A percentile compares a stretch with the other conserved stretches of the same genome.
Conservation (phyloP, 352 stramenopile species). For the Globisporangium apiculatum region DNA sequence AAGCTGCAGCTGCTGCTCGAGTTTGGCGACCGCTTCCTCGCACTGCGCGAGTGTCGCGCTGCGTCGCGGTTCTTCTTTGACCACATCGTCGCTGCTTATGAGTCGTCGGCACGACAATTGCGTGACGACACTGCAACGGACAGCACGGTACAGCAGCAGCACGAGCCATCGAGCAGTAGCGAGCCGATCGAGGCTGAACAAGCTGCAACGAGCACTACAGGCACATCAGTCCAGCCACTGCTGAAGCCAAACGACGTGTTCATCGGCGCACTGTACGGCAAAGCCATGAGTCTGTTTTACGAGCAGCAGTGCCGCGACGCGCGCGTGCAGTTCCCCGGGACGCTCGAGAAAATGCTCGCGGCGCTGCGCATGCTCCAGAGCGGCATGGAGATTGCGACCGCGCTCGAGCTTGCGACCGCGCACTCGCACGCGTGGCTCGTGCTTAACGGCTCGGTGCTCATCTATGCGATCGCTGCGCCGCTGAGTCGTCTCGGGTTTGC, state of each 20-base stretch:
- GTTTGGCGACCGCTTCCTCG: conserved; percentile 46
- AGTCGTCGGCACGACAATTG: too few species aligned
- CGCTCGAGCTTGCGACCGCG: conserved; percentile 21
- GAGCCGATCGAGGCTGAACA: background rate
- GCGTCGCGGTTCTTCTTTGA: conserved; percentile 48
- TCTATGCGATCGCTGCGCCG: conserved; percentile 45
- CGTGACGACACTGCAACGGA: background rate
- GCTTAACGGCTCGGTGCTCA: conserved; percentile 54
- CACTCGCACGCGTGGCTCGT: conserved; percentile 47
- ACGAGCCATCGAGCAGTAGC: background rate
- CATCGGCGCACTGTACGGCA: conserved; percentile 35
- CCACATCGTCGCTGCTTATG: conserved; percentile 15
- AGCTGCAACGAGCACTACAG: background rate
- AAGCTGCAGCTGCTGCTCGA: conserved; percentile 35
- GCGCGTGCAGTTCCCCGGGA: conserved; percentile 36
- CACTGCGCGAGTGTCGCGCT: conserved; percentile 33
- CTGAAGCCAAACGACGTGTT: conserved; percentile 21
- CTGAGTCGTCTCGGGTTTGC: conserved; percentile 42
- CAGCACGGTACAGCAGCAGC: background rate
- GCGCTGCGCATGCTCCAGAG: conserved; percentile 27
- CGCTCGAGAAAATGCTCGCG: conserved; percentile 37
- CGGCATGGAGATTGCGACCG: conserved; percentile 34
- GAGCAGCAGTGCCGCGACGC: conserved; percentile 24
- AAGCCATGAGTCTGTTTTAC: conserved; percentile 36
- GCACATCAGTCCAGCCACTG: background rate